Evolutionary conservation across 306 rosid genomes (phyloP).

Genomic region (Prunus salicina): DNA sequence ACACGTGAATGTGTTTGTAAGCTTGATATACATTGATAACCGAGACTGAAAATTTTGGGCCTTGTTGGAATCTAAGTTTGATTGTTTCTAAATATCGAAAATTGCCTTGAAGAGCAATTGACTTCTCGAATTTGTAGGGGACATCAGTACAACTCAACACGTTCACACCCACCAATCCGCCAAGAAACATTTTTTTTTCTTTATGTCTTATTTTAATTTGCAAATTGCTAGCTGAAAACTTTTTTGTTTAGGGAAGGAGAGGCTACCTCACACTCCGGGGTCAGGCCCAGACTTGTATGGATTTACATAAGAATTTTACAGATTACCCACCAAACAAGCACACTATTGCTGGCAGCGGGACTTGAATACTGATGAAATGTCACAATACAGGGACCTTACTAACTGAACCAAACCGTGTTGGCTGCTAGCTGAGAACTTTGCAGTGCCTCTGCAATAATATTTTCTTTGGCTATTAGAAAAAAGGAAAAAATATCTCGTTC

Average conservation of each 20-base stretch:
- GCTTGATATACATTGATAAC: too few species aligned
- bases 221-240: too few species aligned
- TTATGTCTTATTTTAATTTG: not conserved
- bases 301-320: too few species aligned
- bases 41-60: not conserved
- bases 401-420: too few species aligned
- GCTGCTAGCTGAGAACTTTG: not conserved
- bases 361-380: too few species aligned
- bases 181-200: not conserved
- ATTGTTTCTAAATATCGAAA: not conserved
- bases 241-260: too few species aligned
- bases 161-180: not conserved
- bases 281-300: too few species aligned
- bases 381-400: too few species aligned
- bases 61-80: not conserved
- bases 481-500: not conserved
- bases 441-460: not conserved
- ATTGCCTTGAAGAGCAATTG: not conserved
- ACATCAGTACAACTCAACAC: not conserved
- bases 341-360: fast-evolving
- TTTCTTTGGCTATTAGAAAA: not conserved
- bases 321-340: too few species aligned
- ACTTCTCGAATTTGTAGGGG: not conserved
- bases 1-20: too few species aligned
- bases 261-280: too few species aligned